A percentile compares a stretch with the other conserved stretches of the same genome.
Conservation (phyloP, 192 early-diverging fungal genomes). For the Podila epigama region DNA sequence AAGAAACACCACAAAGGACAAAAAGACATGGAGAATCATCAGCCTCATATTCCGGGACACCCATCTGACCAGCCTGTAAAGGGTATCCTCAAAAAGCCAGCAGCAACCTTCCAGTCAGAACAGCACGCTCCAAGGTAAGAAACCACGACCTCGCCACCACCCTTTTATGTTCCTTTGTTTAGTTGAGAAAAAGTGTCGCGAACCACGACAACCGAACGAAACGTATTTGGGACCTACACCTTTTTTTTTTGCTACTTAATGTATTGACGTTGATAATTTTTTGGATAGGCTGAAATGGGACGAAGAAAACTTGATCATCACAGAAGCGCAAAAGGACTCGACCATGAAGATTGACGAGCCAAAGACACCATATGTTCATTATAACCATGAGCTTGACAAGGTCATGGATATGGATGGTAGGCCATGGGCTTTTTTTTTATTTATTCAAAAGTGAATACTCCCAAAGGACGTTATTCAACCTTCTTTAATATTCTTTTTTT, state of each 20-base stretch:
- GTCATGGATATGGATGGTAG: slow-evolving; percentile 63
- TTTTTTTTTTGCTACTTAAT: neutral
- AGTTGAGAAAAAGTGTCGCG: neutral
- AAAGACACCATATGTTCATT: slow-evolving; percentile 94
- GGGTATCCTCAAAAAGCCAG: slow-evolving; percentile 33
- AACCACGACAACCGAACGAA: neutral
- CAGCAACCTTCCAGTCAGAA: neutral
- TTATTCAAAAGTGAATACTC: neutral
- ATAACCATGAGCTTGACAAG: slow-evolving; percentile 81
- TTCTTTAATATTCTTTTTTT: neutral
- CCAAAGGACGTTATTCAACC: neutral
- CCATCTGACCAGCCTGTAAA: slow-evolving; percentile 29
- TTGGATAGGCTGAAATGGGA: slow-evolving; percentile 85
- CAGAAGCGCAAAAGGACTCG: slow-evolving; percentile 87
- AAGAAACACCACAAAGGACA: slow-evolving; percentile 68
- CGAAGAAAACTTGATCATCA: slow-evolving; percentile 90
- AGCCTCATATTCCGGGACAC: slow-evolving; percentile 1
- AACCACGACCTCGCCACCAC: no score
- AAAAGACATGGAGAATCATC: slow-evolving; percentile 51
- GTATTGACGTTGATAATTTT: no score
- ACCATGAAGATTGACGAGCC: slow-evolving; percentile 99
- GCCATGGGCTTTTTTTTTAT: slow-evolving; percentile 12
- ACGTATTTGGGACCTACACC: neutral
- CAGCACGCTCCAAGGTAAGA: slow-evolving; percentile 29
- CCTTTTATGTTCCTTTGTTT: neutral